Base-by-base conservation (phyloP, 148 eudicot species). In the Salicornia ramosissima region DNA sequence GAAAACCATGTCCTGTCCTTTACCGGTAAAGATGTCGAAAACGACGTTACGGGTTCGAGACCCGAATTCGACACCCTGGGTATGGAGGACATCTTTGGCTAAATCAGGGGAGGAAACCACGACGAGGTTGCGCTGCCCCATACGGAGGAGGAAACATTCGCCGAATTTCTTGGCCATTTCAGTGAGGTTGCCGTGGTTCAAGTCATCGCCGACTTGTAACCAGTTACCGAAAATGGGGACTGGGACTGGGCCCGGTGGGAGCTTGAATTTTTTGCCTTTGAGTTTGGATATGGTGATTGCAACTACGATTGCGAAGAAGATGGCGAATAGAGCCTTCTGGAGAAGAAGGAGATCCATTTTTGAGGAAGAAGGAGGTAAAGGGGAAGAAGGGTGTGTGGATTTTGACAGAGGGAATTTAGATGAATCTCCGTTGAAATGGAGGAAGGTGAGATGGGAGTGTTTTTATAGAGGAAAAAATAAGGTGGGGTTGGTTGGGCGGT, bases 1-100 rank as follows among this genome's bases (percentile, higher is more conserved):
- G 74, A 90, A 90, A 45, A 90, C 92, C 90, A 90, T 83, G 71
- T 90, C 96, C 68, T 87, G 96, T 0, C 96, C 96, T 24, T 87
- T 84, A 0, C 92, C 96, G 2, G 96, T 90, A 70, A 90, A 90
- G 3, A 90, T 87, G 28, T 90, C 96, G 52, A 90, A 87, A 0
- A 90, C 96, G 0, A 90, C 90, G 69, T 90, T 90, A 0, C 92
- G 62, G 0, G 92, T 84, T 21, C 96, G 64, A 4, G 92, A 87
- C 10, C 92, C 96, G 69, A 90, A 90, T 65, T 90, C 92, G 12
- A 84, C 90, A 1, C 96, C 96, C 26, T 87, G 92, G 0, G 96
- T 90, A 75, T 88, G 96, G 24, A 90, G 74, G 0, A 90, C 96
- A 0, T 90, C 96, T 52, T 83, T 86, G 22, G 96, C 93, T 0